Conservation (phyloP, 1,284 basidiomycete genomes). For the Psilocybe mexicana region DNA sequence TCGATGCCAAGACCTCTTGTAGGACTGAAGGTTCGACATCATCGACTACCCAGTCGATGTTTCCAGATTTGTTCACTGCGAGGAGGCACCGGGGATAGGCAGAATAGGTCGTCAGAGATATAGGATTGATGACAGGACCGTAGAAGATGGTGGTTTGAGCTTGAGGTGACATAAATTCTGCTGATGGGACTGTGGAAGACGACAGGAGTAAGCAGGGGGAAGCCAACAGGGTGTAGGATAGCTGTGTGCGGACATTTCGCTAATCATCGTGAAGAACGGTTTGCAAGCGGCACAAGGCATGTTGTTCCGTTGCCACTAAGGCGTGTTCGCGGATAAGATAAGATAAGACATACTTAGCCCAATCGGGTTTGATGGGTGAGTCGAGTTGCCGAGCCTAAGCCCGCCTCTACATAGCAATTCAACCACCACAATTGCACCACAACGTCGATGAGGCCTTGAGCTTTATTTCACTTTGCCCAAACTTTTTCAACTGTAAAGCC, state of each 20-base stretch:
- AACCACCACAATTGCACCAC: no score
- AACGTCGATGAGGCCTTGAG: no score
- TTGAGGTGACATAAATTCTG: neutral
- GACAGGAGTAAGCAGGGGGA: neutral
- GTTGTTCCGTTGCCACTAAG: neutral
- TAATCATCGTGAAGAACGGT: slow-evolving; percentile 4
- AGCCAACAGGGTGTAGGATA: neutral
- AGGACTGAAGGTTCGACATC: slow-evolving; percentile 48
- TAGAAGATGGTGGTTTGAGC: slow-evolving; percentile 48
- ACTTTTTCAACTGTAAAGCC: no score
- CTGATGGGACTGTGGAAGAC: neutral
- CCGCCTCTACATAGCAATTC: no score
- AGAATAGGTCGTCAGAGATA: slow-evolving; percentile 52
- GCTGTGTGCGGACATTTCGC: neutral
- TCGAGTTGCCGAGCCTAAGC: neutral
- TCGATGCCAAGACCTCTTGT: slow-evolving; percentile 45
- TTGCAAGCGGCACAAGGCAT: neutral
- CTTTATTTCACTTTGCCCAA: no score
- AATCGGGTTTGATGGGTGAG: neutral
- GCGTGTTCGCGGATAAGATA: slow-evolving; percentile 1
- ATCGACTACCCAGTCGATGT: slow-evolving; percentile 68
- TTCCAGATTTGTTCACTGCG: slow-evolving; percentile 55
- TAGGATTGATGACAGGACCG: slow-evolving; percentile 69
- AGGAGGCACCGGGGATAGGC: slow-evolving; percentile 61
- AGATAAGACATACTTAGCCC: neutral